These are phyloP conservation scores for Barnettozyma siamensis DNA, from an alignment of 805 yeast genomes.

Conservation along the genomic window DNA sequence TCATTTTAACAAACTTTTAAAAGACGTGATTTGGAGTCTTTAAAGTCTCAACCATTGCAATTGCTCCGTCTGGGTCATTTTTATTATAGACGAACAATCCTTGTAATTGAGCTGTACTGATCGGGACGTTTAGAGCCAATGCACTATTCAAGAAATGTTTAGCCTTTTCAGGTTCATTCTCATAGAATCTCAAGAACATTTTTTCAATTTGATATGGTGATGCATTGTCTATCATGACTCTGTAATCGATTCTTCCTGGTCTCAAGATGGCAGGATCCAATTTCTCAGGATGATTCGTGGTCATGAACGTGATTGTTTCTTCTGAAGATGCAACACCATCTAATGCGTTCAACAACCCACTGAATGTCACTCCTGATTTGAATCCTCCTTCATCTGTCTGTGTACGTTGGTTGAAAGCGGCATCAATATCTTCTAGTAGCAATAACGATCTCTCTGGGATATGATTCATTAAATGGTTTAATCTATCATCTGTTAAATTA, in stretches of 20 bases:
- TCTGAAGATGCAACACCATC: slow-evolving; percentile 98
- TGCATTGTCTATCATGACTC: slow-evolving; percentile 83
- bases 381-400: slow-evolving; percentile 75
- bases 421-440: slow-evolving; percentile 88
- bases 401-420: slow-evolving; percentile 82
- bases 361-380: slow-evolving; percentile 86
- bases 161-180: slow-evolving; percentile 50
- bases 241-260: slow-evolving; percentile 91
- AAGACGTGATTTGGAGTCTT: slow-evolving; percentile 30
- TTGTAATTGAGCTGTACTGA: slow-evolving; percentile 92
- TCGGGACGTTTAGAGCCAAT: slow-evolving; percentile 42
- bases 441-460: slow-evolving; percentile 85
- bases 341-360: slow-evolving; percentile 87
- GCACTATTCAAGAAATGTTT: slow-evolving; percentile 36
- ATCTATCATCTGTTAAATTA: slow-evolving; percentile 87
- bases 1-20: no score
- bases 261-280: slow-evolving; percentile 89
- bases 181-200: slow-evolving; percentile 89
- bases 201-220: slow-evolving; percentile 66
- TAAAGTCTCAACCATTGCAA: slow-evolving; percentile 48
- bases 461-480: slow-evolving; percentile 94
- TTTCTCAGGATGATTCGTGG: slow-evolving; percentile 94
- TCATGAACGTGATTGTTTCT: slow-evolving; percentile 95
- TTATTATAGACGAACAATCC: slow-evolving; percentile 93
- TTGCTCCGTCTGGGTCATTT: slow-evolving; percentile 70